phyloP scores from a whole-genome alignment of 192 early-diverging fungal genomes.

The Ambispora gerdemannii region DNA sequence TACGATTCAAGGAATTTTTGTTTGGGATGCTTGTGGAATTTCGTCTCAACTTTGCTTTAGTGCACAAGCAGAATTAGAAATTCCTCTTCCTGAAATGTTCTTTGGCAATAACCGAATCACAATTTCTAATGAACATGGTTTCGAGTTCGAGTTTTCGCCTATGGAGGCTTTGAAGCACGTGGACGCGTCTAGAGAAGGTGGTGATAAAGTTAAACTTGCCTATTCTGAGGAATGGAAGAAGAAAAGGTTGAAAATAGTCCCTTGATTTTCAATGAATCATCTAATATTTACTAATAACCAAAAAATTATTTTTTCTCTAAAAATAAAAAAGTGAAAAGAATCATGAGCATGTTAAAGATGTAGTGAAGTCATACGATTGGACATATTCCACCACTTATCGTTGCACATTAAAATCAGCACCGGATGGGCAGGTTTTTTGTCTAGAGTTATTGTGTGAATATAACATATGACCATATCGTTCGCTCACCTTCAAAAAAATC shows the following conservation, averaged over 20 bases:
- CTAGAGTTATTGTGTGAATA: not conserved
- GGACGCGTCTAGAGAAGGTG: constrained; percentile 62
- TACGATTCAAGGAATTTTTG: constrained; percentile 19
- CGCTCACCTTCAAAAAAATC: too few relatives aligned
- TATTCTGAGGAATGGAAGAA: constrained; percentile 83
- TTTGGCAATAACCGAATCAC: constrained; percentile 85
- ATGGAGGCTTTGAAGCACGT: constrained; percentile 73
- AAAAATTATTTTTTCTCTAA: too few relatives aligned
- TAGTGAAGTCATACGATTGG: constrained; percentile 97
- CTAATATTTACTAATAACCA: too few relatives aligned
- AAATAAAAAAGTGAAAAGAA: constrained; percentile 48
- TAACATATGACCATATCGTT: too few relatives aligned
- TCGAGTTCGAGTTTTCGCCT: constrained; percentile 60
- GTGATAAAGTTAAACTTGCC: constrained; percentile 78
- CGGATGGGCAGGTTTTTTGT: not conserved
- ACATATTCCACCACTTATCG: constrained; percentile 84
- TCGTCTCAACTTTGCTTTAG: constrained; percentile 28
- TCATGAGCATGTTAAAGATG: constrained; percentile 70
- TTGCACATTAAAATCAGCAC: constrained; percentile 49
- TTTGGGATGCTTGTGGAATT: not conserved
- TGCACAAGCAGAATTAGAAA: constrained; percentile 51
- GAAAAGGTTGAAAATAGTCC: constrained; percentile 53
- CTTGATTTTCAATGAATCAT: too few relatives aligned
- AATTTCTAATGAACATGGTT: constrained; percentile 53
- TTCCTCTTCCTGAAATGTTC: constrained; percentile 94